Percentiles rank a stretch among this genome's conserved stretches.
Evolutionary conservation across 768 basidiomycete species (phyloP).

Genomic region (Heimioporus sp.): DNA sequence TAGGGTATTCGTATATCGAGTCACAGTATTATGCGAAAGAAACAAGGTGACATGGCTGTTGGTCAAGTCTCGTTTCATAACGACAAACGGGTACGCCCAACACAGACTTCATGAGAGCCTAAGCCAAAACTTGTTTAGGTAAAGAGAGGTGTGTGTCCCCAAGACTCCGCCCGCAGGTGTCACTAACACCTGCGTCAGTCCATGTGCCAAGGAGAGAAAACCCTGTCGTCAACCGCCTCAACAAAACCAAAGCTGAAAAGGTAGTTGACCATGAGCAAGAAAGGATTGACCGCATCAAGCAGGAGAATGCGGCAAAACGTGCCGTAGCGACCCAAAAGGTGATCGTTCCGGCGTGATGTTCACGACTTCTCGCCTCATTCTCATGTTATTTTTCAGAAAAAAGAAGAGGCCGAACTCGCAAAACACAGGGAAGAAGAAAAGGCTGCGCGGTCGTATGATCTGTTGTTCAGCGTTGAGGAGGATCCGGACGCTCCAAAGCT

Average conservation of each 20-base stretch:
- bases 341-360: neutral
- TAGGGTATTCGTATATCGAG: neutral
- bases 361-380: neutral
- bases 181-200: conserved; percentile 40
- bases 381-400: conserved; percentile 49
- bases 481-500: conserved; percentile 51
- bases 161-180: too few species aligned
- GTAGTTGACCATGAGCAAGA: conserved; percentile 92
- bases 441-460: conserved; percentile 83
- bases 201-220: conserved; percentile 84
- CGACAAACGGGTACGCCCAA: conserved; percentile 67
- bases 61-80: conserved; percentile 95
- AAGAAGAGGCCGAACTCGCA: conserved; percentile 73
- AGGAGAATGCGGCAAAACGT: conserved; percentile 64
- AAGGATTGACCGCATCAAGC: conserved; percentile 74
- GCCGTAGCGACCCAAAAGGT: conserved; percentile 70
- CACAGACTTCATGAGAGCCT: neutral
- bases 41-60: conserved; percentile 97
- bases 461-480: conserved; percentile 65
- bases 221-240: conserved; percentile 84
- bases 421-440: conserved; percentile 82
- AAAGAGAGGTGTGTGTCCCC: conserved; percentile 58
- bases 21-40: conserved; percentile 44
- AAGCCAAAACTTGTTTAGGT: conserved; percentile 46
- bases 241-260: conserved; percentile 86